Conservation (phyloP, 139 green algal species). For the Ettlia oleoabundans region DNA sequence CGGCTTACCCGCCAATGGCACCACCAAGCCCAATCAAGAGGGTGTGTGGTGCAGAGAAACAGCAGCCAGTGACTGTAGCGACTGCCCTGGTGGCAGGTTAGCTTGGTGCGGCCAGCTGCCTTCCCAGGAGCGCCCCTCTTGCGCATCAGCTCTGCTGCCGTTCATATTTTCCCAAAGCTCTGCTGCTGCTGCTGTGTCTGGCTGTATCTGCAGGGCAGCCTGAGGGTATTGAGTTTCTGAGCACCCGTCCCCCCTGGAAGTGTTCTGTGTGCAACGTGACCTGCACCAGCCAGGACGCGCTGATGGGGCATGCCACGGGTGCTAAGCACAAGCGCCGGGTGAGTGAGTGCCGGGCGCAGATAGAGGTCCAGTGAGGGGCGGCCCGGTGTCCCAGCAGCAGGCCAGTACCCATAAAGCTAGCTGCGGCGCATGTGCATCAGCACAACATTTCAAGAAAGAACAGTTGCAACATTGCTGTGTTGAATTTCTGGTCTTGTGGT, state of each 20-base stretch:
- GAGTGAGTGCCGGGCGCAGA: not conserved
- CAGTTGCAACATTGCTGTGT: too few relatives aligned
- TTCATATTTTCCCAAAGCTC: too few relatives aligned
- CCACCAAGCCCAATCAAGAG: not conserved
- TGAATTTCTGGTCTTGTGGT: not conserved
- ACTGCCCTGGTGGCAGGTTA: not conserved
- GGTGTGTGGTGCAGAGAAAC: not conserved
- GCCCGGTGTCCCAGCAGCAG: too few relatives aligned
- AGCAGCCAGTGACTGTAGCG: not conserved
- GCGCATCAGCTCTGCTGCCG: too few relatives aligned
- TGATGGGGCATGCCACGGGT: conserved; percentile 82
- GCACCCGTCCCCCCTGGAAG: conserved; percentile 75
- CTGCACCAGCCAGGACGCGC: conserved; percentile 87
- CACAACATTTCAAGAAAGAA: too few relatives aligned
- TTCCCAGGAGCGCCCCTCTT: not conserved
- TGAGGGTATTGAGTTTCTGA: conserved; percentile 73
- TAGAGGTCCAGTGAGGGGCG: too few relatives aligned
- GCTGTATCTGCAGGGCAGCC: conserved; percentile 33
- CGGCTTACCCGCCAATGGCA: conserved; percentile 53
- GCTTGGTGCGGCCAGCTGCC: not conserved
- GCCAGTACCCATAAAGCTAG: not conserved
- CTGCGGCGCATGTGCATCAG: not conserved
- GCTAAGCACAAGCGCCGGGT: conserved; percentile 83
- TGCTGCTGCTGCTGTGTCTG: not conserved
- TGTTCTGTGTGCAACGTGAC: conserved; percentile 89